Evolutionary conservation across 2,329 filamentous ascomycete species (phyloP).

Genomic region (Microsporum audouinii): DNA sequence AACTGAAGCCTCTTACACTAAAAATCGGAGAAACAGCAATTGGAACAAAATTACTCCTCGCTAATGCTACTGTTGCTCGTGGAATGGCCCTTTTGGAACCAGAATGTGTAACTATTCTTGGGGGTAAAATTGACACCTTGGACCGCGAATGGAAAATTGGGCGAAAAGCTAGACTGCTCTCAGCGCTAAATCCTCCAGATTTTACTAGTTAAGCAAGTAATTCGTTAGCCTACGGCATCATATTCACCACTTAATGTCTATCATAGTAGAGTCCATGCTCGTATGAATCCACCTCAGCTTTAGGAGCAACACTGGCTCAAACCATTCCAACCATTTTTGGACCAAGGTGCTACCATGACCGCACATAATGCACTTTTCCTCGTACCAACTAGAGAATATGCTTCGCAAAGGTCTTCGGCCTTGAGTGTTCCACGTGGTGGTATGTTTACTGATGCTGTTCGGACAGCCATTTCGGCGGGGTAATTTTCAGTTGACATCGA

Average conservation of each 20-base stretch:
- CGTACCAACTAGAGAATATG: constrained; percentile 62
- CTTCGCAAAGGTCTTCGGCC: constrained; percentile 57
- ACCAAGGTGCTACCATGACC: constrained; percentile 75
- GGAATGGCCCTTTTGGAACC: constrained; percentile 71
- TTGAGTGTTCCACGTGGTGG: constrained; percentile 60
- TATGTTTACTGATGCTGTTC: constrained; percentile 62
- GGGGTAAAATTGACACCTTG: constrained; percentile 73
- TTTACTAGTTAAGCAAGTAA: not conserved
- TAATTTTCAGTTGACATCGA: constrained; percentile 44
- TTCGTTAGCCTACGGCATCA: not conserved
- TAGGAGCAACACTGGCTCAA: constrained; percentile 21
- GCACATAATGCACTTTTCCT: constrained; percentile 64
- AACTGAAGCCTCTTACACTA: constrained; percentile 57
- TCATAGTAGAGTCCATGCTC: not conserved
- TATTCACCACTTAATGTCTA: not conserved
- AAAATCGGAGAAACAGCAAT: constrained; percentile 52
- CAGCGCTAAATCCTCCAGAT: constrained; percentile 37
- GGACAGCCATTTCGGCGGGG: constrained; percentile 65
- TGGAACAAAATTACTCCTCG: constrained; percentile 70
- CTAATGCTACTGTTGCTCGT: constrained; percentile 52
- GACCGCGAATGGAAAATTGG: constrained; percentile 66
- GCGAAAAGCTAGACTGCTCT: constrained; percentile 57
- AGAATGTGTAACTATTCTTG: constrained; percentile 56
- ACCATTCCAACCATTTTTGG: constrained; percentile 50
- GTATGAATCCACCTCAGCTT: not conserved